A percentile compares a stretch with the other conserved stretches of the same genome.
phyloP scores from a whole-genome alignment of 441 rosid species.

The Cnidoscolus chayamansa region DNA sequence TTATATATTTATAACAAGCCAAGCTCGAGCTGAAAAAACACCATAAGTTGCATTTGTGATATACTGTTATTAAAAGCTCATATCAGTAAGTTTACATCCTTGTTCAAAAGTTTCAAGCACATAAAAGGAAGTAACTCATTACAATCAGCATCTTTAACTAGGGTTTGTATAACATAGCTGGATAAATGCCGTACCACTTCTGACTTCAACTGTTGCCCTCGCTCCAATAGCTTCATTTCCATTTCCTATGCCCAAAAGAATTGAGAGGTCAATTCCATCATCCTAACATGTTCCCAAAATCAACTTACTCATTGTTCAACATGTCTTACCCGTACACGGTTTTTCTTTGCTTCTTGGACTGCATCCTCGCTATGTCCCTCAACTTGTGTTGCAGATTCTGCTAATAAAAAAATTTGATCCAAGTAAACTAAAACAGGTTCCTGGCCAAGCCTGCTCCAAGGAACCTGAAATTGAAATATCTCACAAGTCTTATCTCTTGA shows the following conservation, averaged over 20 bases:
- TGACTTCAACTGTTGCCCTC: conserved; percentile 56
- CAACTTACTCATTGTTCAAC: conserved; percentile 24
- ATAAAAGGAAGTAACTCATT: background rate
- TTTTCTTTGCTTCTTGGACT: conserved; percentile 86
- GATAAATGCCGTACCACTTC: conserved; percentile 71
- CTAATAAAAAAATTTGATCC: conserved; percentile 85
- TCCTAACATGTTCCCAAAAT: conserved; percentile 14
- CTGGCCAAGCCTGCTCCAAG: conserved; percentile 99
- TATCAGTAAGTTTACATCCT: too few species aligned
- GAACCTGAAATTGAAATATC: conserved; percentile 59
- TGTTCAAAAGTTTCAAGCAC: background rate
- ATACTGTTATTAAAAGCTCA: too few species aligned
- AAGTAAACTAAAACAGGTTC: conserved; percentile 89
- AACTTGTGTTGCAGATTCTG: conserved; percentile 85
- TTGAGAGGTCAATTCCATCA: conserved; percentile 21
- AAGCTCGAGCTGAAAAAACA: too few species aligned
- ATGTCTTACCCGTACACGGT: conserved; percentile 73
- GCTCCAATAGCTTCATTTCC: conserved; percentile 87
- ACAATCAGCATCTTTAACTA: background rate
- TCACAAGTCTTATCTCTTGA: conserved; percentile 9
- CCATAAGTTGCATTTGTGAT: too few species aligned
- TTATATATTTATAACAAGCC: too few species aligned
- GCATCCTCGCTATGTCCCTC: conserved; percentile 86
- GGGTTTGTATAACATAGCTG: background rate
- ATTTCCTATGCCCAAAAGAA: conserved; percentile 60